A percentile compares a stretch with the other conserved stretches of the same genome.
These are phyloP conservation scores for Cyberlindnera amylophila DNA, from an alignment of 805 yeast genomes.

Conservation along the genomic window DNA sequence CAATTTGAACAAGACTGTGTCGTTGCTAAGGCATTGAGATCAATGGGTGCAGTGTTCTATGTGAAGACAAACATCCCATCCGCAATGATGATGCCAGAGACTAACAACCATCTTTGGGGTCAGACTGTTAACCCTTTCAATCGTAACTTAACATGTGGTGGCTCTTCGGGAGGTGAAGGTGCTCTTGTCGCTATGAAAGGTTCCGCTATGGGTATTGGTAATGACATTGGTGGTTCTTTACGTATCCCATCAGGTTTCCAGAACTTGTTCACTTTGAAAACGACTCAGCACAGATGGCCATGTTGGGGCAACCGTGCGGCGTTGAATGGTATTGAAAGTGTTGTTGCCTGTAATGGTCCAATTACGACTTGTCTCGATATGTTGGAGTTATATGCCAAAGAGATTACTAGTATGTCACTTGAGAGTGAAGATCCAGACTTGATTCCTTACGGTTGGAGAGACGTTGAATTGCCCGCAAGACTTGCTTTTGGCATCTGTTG, in stretches of 20 bases:
- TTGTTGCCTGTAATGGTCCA: conserved; percentile 50
- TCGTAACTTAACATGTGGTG: conserved; percentile 41
- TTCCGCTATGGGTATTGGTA: conserved; percentile 47
- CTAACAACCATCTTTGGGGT: conserved; percentile 42
- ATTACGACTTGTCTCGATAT: conserved; percentile 35
- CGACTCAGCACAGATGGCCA: conserved; percentile 43
- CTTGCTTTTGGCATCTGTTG: conserved; percentile 38
- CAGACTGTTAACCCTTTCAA: conserved; percentile 42
- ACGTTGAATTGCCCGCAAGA: too few relatives aligned
- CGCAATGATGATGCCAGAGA: conserved; percentile 47
- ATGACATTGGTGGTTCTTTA: conserved; percentile 50
- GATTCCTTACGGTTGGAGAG: too few relatives aligned
- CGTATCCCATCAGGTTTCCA: conserved; percentile 43
- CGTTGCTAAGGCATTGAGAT: too few relatives aligned
- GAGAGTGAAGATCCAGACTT: conserved; percentile 38
- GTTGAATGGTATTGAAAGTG: too few relatives aligned
- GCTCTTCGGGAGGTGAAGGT: conserved; percentile 52
- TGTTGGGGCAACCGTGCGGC: conserved; percentile 21
- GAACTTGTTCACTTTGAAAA: conserved; percentile 39
- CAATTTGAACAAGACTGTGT: conserved; percentile 45
- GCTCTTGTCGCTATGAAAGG: conserved; percentile 43
- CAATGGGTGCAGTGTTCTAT: too few relatives aligned
- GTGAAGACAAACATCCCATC: conserved; percentile 51
- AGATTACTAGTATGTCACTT: conserved; percentile 32
- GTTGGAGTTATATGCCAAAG: conserved; percentile 31